phyloP scores from a whole-genome alignment of 139 green algal genomes.

The Tetratostichococcus sp. region DNA sequence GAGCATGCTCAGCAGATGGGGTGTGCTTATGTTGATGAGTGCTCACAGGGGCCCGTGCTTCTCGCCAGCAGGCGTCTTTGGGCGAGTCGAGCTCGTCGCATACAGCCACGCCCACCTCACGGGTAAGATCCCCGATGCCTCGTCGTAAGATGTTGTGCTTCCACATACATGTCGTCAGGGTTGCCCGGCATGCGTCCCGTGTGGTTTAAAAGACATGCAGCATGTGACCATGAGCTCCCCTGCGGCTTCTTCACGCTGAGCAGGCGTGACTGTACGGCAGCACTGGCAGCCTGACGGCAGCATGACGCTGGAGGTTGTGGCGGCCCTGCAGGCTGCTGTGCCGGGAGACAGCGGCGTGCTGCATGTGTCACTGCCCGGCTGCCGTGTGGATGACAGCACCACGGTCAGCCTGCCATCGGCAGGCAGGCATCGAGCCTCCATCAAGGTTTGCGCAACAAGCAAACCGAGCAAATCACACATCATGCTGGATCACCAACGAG shows the following conservation, averaged over 20 bases:
- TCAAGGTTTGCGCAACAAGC: too few species aligned
- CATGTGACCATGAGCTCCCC: too few species aligned
- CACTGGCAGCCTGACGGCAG: conserved; percentile 14
- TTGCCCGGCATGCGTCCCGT: too few species aligned
- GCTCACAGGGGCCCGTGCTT: conserved; percentile 61
- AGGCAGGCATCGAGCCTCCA: not conserved
- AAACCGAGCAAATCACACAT: too few species aligned
- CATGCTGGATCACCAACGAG: too few species aligned
- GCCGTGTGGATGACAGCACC: not conserved
- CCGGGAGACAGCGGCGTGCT: not conserved
- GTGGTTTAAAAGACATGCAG: too few species aligned
- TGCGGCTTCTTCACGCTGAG: too few species aligned
- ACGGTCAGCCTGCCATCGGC: not conserved
- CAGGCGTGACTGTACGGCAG: conserved; percentile 22
- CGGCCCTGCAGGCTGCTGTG: not conserved
- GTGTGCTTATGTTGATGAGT: too few species aligned
- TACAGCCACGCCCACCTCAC: conserved; percentile 16
- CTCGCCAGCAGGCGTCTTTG: conserved; percentile 54
- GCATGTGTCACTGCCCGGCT: not conserved
- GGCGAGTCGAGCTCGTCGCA: conserved; percentile 39
- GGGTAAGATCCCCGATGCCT: conserved; percentile 9
- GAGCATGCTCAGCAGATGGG: too few species aligned
- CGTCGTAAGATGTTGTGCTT: too few species aligned
- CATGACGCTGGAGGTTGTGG: conserved; percentile 1
- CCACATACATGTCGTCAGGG: too few species aligned